A percentile compares a stretch with the other conserved stretches of the same genome.
These are phyloP conservation scores for Emmonsiellopsis sp. DNA, from an alignment of 2,329 filamentous ascomycete species.

Conservation along the genomic window DNA sequence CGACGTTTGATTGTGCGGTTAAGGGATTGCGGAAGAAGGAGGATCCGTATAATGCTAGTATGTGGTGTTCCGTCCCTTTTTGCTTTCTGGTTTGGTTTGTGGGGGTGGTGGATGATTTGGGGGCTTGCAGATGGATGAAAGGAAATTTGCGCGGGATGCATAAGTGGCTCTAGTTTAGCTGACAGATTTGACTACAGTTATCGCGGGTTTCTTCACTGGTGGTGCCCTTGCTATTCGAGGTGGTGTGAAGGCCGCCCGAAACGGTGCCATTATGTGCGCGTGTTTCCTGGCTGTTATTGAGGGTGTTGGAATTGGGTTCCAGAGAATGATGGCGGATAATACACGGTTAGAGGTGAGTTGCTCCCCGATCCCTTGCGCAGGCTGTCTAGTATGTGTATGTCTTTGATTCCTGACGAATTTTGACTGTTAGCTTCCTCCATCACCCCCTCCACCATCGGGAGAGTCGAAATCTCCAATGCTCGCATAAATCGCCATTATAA, in stretches of 20 bases:
- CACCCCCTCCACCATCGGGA: neutral
- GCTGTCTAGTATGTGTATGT: neutral
- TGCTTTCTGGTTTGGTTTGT: neutral
- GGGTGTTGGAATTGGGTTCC: slow-evolving; percentile 91
- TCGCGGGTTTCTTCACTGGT: slow-evolving; percentile 93
- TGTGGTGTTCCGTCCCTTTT: slow-evolving; percentile 17
- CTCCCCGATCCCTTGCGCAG: neutral
- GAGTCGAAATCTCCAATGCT: neutral
- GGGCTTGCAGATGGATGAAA: neutral
- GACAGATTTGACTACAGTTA: slow-evolving; percentile 43
- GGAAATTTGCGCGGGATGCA: too few relatives aligned
- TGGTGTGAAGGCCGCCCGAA: slow-evolving; percentile 82
- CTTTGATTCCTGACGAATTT: neutral
- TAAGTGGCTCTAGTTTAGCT: neutral
- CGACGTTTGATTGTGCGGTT: slow-evolving; percentile 90
- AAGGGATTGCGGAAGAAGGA: slow-evolving; percentile 95
- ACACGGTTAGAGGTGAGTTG: slow-evolving; percentile 64
- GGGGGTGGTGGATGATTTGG: neutral
- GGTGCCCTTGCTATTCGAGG: slow-evolving; percentile 86
- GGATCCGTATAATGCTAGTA: slow-evolving; percentile 89
- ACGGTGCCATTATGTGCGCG: slow-evolving; percentile 92
- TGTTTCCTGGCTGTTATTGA: slow-evolving; percentile 93
- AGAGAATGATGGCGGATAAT: slow-evolving; percentile 84
- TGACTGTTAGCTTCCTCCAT: neutral
- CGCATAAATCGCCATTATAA: neutral